Percentiles rank a stretch among this genome's conserved stretches.
phyloP scores from a whole-genome alignment of 495 filamentous ascomycete genomes.

The Amphirosellinia nigrospora region DNA sequence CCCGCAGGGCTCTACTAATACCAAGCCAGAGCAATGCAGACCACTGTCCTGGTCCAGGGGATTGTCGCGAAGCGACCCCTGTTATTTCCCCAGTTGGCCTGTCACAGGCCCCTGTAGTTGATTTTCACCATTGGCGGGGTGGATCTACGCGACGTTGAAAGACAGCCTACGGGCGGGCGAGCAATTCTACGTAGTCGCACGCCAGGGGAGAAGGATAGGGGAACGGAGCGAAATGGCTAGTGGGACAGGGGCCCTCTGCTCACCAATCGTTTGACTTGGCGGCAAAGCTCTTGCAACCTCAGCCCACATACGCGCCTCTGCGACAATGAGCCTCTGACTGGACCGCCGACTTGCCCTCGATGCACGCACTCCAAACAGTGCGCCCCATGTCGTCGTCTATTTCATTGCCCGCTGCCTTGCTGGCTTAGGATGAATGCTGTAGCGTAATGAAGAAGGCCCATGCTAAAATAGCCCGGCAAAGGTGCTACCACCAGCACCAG shows the following conservation, averaged over 20 bases:
- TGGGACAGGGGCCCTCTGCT: neutral
- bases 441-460: neutral
- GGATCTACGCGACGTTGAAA: constrained; percentile 36
- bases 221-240: neutral
- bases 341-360: neutral
- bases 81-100: constrained; percentile 34
- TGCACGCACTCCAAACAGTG: constrained; percentile 2
- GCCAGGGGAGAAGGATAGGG: constrained; percentile 3
- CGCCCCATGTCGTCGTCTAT: neutral
- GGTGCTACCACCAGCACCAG: neutral
- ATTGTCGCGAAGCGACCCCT: constrained; percentile 23
- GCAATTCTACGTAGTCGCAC: constrained; percentile 8
- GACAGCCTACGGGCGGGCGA: neutral
- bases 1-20: too few relatives aligned
- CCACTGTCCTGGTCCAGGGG: constrained; percentile 9
- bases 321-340: constrained; percentile 20
- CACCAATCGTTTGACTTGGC: constrained; percentile 30
- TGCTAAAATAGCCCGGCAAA: neutral
- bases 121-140: constrained; percentile 26
- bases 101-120: constrained; percentile 31
- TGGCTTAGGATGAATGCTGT: neutral
- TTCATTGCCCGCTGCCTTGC: neutral
- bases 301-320: constrained; percentile 10
- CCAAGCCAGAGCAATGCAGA: neutral
- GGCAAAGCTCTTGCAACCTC: constrained; percentile 15